Evolutionary conservation across 2,329 filamentous ascomycete species (phyloP).

Genomic region (Fusarium sp.): DNA sequence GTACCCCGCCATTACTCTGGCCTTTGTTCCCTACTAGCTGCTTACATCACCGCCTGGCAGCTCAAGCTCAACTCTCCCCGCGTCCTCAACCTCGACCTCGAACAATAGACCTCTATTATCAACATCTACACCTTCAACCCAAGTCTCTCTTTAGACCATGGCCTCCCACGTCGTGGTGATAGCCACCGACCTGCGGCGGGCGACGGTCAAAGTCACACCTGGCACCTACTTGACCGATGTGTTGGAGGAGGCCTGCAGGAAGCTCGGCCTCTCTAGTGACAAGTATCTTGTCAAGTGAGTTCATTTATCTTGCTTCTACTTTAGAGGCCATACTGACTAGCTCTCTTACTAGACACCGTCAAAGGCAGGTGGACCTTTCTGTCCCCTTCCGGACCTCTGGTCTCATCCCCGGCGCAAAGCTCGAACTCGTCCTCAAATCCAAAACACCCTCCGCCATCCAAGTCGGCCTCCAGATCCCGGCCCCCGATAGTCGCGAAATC

Average conservation of each 20-base stretch:
- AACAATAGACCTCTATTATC: neutral
- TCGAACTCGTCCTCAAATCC: slow-evolving; percentile 88
- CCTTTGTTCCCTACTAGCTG: slow-evolving; percentile 7
- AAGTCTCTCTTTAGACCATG: slow-evolving; percentile 60
- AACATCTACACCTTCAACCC: neutral
- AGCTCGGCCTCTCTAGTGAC: slow-evolving; percentile 74
- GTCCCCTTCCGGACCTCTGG: slow-evolving; percentile 83
- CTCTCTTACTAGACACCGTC: slow-evolving; percentile 68
- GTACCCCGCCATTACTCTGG: slow-evolving; percentile 25
- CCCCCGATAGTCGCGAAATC: slow-evolving; percentile 68
- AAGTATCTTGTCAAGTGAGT: slow-evolving; percentile 82
- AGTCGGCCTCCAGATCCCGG: slow-evolving; percentile 85
- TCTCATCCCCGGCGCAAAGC: slow-evolving; percentile 83
- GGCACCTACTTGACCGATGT: slow-evolving; percentile 84
- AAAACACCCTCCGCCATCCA: slow-evolving; percentile 85
- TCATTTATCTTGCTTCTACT: neutral
- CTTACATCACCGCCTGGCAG: slow-evolving; percentile 34
- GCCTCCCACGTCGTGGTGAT: slow-evolving; percentile 89
- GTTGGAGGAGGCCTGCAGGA: slow-evolving; percentile 84
- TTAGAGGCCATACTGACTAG: neutral
- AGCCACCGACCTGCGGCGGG: slow-evolving; percentile 77
- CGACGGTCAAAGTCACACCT: slow-evolving; percentile 83
- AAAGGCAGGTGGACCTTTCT: slow-evolving; percentile 85
- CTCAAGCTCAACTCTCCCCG: slow-evolving; percentile 26
- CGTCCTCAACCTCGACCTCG: slow-evolving; percentile 5